Percentiles rank a stretch among this genome's conserved stretches.
phyloP scores from a whole-genome alignment of 148 eudicot species.

The Nepenthes mirabilis region DNA sequence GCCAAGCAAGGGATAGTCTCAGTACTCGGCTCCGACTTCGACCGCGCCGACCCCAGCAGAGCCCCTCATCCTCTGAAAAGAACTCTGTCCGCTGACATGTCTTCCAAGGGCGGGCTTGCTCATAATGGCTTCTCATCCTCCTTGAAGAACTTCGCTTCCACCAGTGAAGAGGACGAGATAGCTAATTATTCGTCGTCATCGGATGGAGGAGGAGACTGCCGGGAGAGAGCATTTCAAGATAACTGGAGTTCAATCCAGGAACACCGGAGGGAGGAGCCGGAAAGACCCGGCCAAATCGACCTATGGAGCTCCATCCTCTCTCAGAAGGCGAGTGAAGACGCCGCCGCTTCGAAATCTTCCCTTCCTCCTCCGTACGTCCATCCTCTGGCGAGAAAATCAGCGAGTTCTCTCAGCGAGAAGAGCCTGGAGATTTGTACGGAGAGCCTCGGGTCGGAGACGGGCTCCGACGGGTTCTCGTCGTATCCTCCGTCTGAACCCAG shows the following conservation, averaged over 20 bases:
- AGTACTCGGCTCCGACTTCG: no score
- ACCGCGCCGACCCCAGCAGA: no score
- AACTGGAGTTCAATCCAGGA: neutral
- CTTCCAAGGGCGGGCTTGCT: no score
- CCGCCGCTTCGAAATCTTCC: neutral
- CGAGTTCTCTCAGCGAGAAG: slow-evolving; percentile 41
- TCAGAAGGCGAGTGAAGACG: neutral
- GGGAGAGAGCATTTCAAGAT: neutral
- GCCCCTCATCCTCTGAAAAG: no score
- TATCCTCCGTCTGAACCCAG: slow-evolving; percentile 9
- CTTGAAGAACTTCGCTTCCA: no score
- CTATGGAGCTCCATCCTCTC: neutral
- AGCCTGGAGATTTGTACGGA: slow-evolving; percentile 82
- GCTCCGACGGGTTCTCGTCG: slow-evolving; percentile 46
- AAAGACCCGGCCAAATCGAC: neutral
- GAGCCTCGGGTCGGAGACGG: slow-evolving; percentile 84
- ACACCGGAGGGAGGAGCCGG: neutral
- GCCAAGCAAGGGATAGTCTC: no score
- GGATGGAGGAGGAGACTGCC: no score
- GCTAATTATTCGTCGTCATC: no score
- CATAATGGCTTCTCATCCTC: no score
- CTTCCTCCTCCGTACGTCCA: slow-evolving; percentile 30
- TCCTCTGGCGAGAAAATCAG: slow-evolving; percentile 36
- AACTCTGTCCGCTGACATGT: no score
- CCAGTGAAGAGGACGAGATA: no score